phyloP scores from a whole-genome alignment of 2,329 filamentous ascomycete species.

The Alternaria sp. region DNA sequence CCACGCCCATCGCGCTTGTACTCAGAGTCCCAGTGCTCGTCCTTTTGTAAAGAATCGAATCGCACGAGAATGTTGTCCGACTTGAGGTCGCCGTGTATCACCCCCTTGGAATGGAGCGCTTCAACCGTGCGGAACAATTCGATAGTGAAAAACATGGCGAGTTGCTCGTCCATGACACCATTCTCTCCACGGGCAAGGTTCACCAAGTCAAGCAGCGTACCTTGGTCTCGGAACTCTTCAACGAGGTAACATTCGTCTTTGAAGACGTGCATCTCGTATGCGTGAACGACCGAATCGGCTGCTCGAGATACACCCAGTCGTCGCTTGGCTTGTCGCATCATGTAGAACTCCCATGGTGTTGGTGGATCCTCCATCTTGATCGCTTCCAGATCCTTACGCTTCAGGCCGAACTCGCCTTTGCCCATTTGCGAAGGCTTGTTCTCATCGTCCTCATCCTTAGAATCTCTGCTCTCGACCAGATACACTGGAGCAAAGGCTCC shows the following conservation, averaged over 20 bases:
- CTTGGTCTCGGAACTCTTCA: slow-evolving; percentile 86
- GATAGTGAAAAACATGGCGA: slow-evolving; percentile 95
- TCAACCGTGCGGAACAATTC: slow-evolving; percentile 92
- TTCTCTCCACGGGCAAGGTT: slow-evolving; percentile 80
- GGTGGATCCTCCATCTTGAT: slow-evolving; percentile 94
- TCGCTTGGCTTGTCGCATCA: slow-evolving; percentile 82
- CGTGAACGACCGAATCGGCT: slow-evolving; percentile 78
- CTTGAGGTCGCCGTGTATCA: slow-evolving; percentile 95
- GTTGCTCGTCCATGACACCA: slow-evolving; percentile 83
- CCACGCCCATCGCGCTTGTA: slow-evolving; percentile 77
- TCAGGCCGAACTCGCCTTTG: slow-evolving; percentile 66
- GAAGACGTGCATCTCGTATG: slow-evolving; percentile 91
- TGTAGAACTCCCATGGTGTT: slow-evolving; percentile 93
- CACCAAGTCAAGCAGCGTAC: slow-evolving; percentile 92
- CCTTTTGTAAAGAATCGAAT: slow-evolving; percentile 65
- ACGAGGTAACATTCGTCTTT: slow-evolving; percentile 88
- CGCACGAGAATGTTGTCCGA: slow-evolving; percentile 93
- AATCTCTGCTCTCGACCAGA: slow-evolving; percentile 77
- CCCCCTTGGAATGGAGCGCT: slow-evolving; percentile 77
- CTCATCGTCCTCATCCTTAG: slow-evolving; percentile 56
- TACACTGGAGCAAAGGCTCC: slow-evolving; percentile 97
- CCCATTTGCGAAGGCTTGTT: slow-evolving; percentile 64
- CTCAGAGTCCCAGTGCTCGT: slow-evolving; percentile 64
- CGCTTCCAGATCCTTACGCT: slow-evolving; percentile 74
- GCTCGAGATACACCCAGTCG: slow-evolving; percentile 77